Percentiles rank a stretch among this genome's conserved stretches.
These are phyloP conservation scores for Colletotrichum liaoningense DNA, from an alignment of 2,329 filamentous ascomycete species.

Conservation along the genomic window DNA sequence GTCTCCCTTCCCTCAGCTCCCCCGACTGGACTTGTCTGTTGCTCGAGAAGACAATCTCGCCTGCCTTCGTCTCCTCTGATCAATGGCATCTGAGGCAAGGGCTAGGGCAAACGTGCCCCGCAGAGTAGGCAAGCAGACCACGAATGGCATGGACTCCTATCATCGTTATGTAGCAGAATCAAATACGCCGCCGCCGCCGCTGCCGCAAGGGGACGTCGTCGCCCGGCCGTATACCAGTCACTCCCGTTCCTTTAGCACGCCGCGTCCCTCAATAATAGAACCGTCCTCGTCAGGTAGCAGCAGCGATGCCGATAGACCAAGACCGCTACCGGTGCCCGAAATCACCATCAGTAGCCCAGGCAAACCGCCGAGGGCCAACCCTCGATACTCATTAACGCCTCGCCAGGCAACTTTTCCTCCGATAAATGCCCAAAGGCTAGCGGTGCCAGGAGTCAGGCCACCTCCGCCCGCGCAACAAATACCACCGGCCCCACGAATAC, in stretches of 20 bases:
- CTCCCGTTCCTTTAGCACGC: slow-evolving; percentile 34
- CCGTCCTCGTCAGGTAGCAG: neutral
- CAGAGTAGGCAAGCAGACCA: slow-evolving; percentile 24
- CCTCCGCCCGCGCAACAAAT: neutral
- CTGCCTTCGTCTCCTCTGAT: neutral
- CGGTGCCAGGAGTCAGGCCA: slow-evolving; percentile 6
- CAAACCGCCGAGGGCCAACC: slow-evolving; percentile 1
- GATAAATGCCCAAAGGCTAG: neutral
- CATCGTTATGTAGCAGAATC: slow-evolving; percentile 36
- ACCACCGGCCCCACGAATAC: neutral
- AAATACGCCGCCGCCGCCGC: slow-evolving; percentile 15
- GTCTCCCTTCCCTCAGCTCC: neutral
- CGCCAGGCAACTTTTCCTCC: slow-evolving; percentile 4
- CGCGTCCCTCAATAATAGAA: slow-evolving; percentile 13
- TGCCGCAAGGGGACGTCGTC: neutral
- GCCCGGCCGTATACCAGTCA: slow-evolving; percentile 33
- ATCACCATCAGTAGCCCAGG: slow-evolving; percentile 26
- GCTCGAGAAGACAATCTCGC: neutral
- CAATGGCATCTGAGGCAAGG: slow-evolving; percentile 32
- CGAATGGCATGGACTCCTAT: slow-evolving; percentile 35
- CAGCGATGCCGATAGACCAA: neutral
- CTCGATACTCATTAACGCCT: slow-evolving; percentile 20
- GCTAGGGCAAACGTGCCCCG: slow-evolving; percentile 37
- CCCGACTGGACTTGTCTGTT: neutral
- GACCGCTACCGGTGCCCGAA: slow-evolving; percentile 14